phyloP scores from a whole-genome alignment of 2,329 filamentous ascomycete species.

The Daldinia eschscholtzii region DNA sequence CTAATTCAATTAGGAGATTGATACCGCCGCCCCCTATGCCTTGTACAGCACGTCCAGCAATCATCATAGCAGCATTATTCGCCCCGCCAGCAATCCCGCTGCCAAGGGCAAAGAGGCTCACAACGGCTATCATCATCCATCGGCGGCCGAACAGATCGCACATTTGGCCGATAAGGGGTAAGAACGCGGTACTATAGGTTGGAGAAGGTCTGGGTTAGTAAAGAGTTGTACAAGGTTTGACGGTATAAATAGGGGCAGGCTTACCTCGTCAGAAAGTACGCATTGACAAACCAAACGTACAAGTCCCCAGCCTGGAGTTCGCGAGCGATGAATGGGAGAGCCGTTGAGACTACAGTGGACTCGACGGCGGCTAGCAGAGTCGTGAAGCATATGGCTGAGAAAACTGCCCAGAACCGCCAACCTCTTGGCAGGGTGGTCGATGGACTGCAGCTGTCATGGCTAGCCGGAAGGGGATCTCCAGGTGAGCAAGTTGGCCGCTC shows the following conservation, averaged over 20 bases:
- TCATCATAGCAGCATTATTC: conserved; percentile 55
- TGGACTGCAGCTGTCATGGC: background rate
- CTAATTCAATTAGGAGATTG: conserved; percentile 58
- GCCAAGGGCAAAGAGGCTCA: conserved; percentile 59
- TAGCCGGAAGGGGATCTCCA: background rate
- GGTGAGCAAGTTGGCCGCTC: background rate
- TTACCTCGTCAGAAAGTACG: conserved; percentile 1
- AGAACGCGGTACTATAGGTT: conserved; percentile 1
- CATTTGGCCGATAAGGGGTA: conserved; percentile 59
- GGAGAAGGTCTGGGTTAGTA: background rate
- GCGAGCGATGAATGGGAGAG: background rate
- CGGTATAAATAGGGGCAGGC: background rate
- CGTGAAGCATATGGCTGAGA: conserved; percentile 5
- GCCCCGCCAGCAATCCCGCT: conserved; percentile 60
- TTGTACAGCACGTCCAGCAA: conserved; percentile 57
- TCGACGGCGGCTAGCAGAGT: background rate
- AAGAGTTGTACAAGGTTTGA: background rate
- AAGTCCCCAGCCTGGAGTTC: background rate
- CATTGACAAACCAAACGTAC: conserved; percentile 1
- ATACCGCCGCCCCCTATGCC: conserved; percentile 52
- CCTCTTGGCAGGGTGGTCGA: background rate
- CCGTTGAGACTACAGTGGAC: background rate
- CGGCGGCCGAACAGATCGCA: conserved; percentile 61
- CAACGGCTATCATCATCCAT: conserved; percentile 51
- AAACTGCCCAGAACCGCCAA: background rate